Conservation (phyloP, 1,139 yeast genomes). For the Blastobotrys niveus region DNA sequence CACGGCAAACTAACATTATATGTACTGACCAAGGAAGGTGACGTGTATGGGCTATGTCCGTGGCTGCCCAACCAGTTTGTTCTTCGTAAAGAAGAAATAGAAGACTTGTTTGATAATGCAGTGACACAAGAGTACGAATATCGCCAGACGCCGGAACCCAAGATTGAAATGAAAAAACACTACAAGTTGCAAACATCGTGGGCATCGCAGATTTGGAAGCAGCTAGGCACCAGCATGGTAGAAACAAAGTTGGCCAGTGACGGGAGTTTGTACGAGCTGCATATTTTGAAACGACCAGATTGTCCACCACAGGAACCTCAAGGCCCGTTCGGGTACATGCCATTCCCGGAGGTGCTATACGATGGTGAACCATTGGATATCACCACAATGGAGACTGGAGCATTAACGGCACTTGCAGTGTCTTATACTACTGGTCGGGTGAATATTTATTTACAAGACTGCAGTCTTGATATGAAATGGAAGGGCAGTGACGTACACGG, state of each 20-base stretch:
- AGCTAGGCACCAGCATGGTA: conserved; percentile 20
- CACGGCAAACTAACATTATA: conserved; percentile 44
- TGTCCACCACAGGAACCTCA: conserved; percentile 30
- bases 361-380: conserved; percentile 39
- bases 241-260: conserved; percentile 21
- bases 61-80: conserved; percentile 44
- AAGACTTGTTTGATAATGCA: conserved; percentile 41
- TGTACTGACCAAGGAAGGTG: conserved; percentile 48
- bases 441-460: conserved; percentile 25
- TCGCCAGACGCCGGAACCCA: conserved; percentile 13
- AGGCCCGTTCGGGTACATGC: conserved; percentile 49
- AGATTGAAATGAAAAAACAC: conserved; percentile 15
- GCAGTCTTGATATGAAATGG: conserved; percentile 27
- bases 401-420: conserved; percentile 25
- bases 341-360: conserved; percentile 48
- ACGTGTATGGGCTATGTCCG: conserved; percentile 51
- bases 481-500: conserved; percentile 6
- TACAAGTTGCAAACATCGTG: conserved; percentile 27
- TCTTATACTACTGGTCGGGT: conserved; percentile 28
- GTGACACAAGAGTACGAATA: conserved; percentile 29
- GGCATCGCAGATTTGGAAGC: conserved; percentile 28
- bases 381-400: conserved; percentile 29
- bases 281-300: conserved; percentile 24
- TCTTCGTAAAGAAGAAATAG: conserved; percentile 35
- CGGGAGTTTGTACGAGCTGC: conserved; percentile 21